Evolutionary conservation across 2,329 filamentous ascomycete genomes (phyloP), one percentile per base, ranked within the genome.

Genomic region (Phaeophleospora eucalypticola): DNA sequence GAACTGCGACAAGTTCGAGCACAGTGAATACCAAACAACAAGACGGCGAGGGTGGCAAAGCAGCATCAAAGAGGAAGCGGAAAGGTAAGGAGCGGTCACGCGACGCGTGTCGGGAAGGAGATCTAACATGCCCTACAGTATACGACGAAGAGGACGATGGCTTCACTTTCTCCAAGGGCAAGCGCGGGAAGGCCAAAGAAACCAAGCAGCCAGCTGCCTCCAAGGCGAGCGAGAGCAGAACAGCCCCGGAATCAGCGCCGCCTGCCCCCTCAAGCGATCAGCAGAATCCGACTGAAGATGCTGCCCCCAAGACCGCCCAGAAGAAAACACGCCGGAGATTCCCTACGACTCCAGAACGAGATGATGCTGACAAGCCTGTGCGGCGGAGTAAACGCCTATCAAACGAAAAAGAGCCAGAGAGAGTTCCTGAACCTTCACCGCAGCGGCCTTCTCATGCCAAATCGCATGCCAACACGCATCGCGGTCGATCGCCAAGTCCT

Each of bases 141-240:
- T 64, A 66, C 61, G 71, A 69, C 42, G 71, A 75, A 57, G 62
- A 72, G 27, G 72, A 71, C 45, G 73, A 74, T 45, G 74, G 66
- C 21, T 77, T 77, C 54, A 63, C 68, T 35, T 77, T 76, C 49
- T 67, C 70, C 48, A 71, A 72, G 51, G 64, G 64, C 18, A 63
- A 67, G 29, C 53, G 63, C 41, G 40, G 45, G 18, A 63, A 57
- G 43, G 65, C 62, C 40, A 58, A 62, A 40, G 54, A 56, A 20
- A 43, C 56, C 15, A 71, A 70, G 49, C 53, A 64, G 43, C 58
- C 65, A 34, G 55, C 51, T 16, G 51, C 52, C 32, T 57, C 51
- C 12, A 51, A 50, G 37, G 46, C 46, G 8, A 45, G 36, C 9
- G 49, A 53, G 16, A 48, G 47, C 21, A 43, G 18, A 12, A 38